phyloP scores from a whole-genome alignment of 371 early-diverging fungal species.

The Fennellomyces sp. region DNA sequence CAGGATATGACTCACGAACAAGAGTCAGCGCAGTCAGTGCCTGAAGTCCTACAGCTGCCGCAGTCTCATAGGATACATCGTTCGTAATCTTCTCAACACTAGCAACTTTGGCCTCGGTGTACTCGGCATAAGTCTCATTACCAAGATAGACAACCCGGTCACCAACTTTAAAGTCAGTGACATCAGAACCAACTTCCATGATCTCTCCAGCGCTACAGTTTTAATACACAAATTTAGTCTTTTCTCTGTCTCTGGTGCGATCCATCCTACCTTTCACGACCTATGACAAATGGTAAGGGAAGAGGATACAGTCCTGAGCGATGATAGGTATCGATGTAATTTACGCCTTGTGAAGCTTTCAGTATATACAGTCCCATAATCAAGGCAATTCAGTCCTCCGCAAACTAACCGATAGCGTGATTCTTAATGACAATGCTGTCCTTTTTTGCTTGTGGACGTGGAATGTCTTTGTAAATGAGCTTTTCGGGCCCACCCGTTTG shows the following conservation, averaged over 20 bases:
- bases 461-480: conserved; percentile 58
- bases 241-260: not conserved
- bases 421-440: conserved; percentile 81
- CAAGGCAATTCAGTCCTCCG: too few species aligned
- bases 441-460: conserved; percentile 45
- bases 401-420: conserved; percentile 62
- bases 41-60: conserved; percentile 70
- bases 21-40: conserved; percentile 86
- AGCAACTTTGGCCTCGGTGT: conserved; percentile 55
- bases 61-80: conserved; percentile 60
- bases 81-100: conserved; percentile 59
- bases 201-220: conserved; percentile 71
- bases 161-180: conserved; percentile 74
- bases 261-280: conserved; percentile 70
- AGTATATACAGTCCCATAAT: not conserved
- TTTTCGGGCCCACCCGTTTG: conserved; percentile 76
- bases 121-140: conserved; percentile 78
- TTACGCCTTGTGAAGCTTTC: conserved; percentile 72
- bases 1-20: conserved; percentile 72
- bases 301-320: conserved; percentile 84
- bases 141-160: conserved; percentile 84
- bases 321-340: conserved; percentile 94
- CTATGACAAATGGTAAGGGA: conserved; percentile 71
- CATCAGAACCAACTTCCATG: conserved; percentile 71
- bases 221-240: not conserved